Evolutionary conservation across 2,329 filamentous ascomycete species (phyloP), one percentile per base, ranked within the genome.

Genomic region (Colletotrichum cuscutae): DNA sequence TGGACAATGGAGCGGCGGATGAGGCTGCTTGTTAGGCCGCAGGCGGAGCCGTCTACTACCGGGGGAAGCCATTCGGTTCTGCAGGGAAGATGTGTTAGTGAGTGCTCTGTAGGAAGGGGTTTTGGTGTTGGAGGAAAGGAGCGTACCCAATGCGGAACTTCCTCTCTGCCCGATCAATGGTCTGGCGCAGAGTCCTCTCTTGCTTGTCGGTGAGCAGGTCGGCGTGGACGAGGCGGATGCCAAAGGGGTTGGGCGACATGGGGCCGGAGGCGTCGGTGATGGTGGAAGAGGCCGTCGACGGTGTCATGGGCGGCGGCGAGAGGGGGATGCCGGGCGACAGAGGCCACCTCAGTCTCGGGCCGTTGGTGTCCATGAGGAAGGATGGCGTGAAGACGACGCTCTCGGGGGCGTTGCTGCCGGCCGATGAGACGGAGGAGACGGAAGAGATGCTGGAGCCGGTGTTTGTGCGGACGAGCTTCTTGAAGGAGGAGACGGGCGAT

Each of bases 1-100:
- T 93, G 91, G 53, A 82, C 77, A 30, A 91, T 82, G 32, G 89
- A 92, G 69, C 87, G 85, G 66, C 85, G 84, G 60, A 92, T 83
- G 19, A 93, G 83, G 63, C 88, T 85, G 53, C 82, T 81, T 3
- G 86, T 87, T 7, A 90, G 80, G 26, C 85, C 84, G 56, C 84
- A 85, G 0, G 82, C 78, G 2, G 84, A 79, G 2, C 87, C 82
- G 4, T 82, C 82, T 13, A 84, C 80, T 13, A 86, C 81, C 0
- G 85, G 80, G 0, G 85, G 82, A 8, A 89, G 82, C 79, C 85
- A 85, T 56, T 83, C 79, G 35, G 80, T 77, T 28, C 84, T 86
- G 68, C 15, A 30, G 11, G 19, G 42, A 19, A 46, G 19, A 6
- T 11, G 5, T 54, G 68, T 67, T 28, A 70, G 54, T 52, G 52